Conservation (phyloP, 441 rosid species). For the Adansonia rubrostipa region DNA sequence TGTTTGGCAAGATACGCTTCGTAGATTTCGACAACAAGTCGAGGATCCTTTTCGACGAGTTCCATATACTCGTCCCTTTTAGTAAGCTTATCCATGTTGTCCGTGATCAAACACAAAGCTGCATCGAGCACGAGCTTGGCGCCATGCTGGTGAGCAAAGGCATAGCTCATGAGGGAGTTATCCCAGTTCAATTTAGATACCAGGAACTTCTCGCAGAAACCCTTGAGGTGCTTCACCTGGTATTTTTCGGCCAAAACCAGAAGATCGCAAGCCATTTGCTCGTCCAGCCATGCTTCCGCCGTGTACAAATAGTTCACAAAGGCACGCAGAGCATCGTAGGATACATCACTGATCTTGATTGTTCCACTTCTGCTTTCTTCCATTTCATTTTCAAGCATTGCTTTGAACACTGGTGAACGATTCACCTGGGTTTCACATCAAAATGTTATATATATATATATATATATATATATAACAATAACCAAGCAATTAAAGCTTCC, state of each 20-base stretch:
- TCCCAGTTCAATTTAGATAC: conserved; percentile 82
- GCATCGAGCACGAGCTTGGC: conserved; percentile 73
- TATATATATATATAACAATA: neutral
- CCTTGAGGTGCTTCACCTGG: conserved; percentile 80
- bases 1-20: conserved; percentile 76
- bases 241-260: conserved; percentile 86
- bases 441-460: neutral
- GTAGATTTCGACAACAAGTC: conserved; percentile 78
- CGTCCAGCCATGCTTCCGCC: conserved; percentile 80
- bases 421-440: conserved; percentile 48
- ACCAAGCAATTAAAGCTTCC: neutral
- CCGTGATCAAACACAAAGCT: conserved; percentile 63
- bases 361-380: conserved; percentile 38
- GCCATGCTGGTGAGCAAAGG: conserved; percentile 86
- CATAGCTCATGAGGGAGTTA: conserved; percentile 73
- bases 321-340: conserved; percentile 66
- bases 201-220: conserved; percentile 65
- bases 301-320: conserved; percentile 76
- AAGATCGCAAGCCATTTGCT: conserved; percentile 80
- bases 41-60: conserved; percentile 80
- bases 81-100: conserved; percentile 81
- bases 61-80: conserved; percentile 67
- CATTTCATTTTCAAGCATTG: conserved; percentile 15
- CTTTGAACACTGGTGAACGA: conserved; percentile 59
- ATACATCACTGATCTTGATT: conserved; percentile 71